Conservation (phyloP, 2,329 filamentous ascomycete species). For the Calonectria hongkongensis region DNA sequence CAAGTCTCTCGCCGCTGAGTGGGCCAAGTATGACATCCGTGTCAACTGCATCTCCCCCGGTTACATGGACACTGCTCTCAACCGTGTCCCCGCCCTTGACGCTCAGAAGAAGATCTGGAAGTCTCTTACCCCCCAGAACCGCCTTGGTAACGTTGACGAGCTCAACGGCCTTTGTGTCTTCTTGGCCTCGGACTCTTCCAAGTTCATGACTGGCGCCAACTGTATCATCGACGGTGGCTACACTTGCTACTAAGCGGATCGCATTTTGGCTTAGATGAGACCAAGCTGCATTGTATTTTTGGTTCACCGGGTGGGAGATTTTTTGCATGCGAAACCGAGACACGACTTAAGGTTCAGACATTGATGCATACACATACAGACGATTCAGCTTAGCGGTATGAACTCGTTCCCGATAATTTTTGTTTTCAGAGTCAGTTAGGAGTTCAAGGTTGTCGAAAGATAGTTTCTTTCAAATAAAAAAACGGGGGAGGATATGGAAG, state of each 20-base stretch:
- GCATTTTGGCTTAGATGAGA: slow-evolving; percentile 19
- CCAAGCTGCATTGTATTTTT: slow-evolving; percentile 15
- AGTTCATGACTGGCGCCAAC: slow-evolving; percentile 87
- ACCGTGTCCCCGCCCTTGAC: slow-evolving; percentile 85
- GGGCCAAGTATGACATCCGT: slow-evolving; percentile 87
- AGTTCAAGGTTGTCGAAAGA: slow-evolving; percentile 44
- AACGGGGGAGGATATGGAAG: slow-evolving; percentile 33
- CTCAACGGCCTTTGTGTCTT: slow-evolving; percentile 86
- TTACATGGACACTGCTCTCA: slow-evolving; percentile 90
- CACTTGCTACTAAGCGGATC: slow-evolving; percentile 73
- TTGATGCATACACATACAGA: slow-evolving; percentile 28
- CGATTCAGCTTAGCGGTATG: slow-evolving; percentile 10
- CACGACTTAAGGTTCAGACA: slow-evolving; percentile 2
- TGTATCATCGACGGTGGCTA: slow-evolving; percentile 83
- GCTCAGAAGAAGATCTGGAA: slow-evolving; percentile 90
- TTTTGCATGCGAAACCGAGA: slow-evolving; percentile 2
- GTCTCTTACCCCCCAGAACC: slow-evolving; percentile 82
- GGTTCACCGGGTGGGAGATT: slow-evolving; percentile 19
- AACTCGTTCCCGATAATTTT: slow-evolving; percentile 31
- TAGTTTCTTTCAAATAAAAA: slow-evolving; percentile 30
- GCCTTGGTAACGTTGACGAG: slow-evolving; percentile 83
- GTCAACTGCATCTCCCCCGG: slow-evolving; percentile 91
- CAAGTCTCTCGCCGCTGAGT: slow-evolving; percentile 88
- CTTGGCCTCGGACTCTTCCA: slow-evolving; percentile 82
- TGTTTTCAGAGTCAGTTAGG: slow-evolving; percentile 43